These are phyloP conservation scores for Salix brachista DNA, from an alignment of 345 rosid genomes.

Conservation along the genomic window DNA sequence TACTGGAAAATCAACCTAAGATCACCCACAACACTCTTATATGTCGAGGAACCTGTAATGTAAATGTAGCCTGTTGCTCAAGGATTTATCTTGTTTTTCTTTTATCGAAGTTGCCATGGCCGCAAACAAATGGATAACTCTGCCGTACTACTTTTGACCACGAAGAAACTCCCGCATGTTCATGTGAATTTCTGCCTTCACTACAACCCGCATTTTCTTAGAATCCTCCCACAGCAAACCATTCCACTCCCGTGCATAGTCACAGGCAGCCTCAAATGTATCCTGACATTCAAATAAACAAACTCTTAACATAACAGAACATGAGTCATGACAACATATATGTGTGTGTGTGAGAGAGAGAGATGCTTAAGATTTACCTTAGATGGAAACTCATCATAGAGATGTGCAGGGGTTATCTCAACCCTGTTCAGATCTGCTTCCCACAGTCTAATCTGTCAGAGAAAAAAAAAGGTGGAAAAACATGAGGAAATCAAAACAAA, in stretches of 20 bases:
- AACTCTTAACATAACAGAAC: neutral
- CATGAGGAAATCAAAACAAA: neutral
- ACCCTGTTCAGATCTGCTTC: conserved; percentile 89
- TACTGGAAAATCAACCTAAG: too few species aligned
- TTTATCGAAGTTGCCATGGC: neutral
- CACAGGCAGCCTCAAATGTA: conserved; percentile 74
- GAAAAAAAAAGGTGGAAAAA: neutral
- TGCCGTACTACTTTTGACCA: conserved; percentile 40
- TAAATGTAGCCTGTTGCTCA: too few species aligned
- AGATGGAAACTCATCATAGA: conserved; percentile 83
- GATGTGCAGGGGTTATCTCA: conserved; percentile 71
- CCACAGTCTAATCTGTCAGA: conserved; percentile 83
- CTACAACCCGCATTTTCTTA: conserved; percentile 74
- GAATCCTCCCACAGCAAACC: conserved; percentile 96
- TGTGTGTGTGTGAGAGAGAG: neutral
- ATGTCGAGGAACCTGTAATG: too few species aligned
- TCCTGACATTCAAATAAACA: conserved; percentile 43
- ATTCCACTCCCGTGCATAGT: conserved; percentile 65
- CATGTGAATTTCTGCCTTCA: conserved; percentile 73
- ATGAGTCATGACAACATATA: neutral
- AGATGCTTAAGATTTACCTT: conserved; percentile 41
- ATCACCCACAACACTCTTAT: too few species aligned
- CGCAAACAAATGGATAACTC: neutral
- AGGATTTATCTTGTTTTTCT: neutral
- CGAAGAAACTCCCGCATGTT: conserved; percentile 81